Conservation (phyloP, 306 rosid genomes). For the Oemleria cerasiformis region DNA sequence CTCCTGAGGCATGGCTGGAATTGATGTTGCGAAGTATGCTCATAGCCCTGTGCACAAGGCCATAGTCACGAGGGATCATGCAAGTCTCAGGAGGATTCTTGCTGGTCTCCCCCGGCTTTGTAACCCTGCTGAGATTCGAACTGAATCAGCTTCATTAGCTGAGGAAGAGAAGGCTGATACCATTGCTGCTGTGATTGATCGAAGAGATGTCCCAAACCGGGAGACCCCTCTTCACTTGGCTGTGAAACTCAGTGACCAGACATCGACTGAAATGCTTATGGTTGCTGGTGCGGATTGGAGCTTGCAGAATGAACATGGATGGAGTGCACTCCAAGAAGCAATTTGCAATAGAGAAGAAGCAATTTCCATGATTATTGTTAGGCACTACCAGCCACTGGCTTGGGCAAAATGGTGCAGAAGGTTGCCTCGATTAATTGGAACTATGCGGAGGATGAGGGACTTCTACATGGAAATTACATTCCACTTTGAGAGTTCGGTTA, state of each 20-base stretch:
- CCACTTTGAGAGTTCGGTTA: constrained; percentile 97
- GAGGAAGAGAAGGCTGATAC: constrained; percentile 95
- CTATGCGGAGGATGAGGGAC: constrained; percentile 93
- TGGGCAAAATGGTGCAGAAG: constrained; percentile 99
- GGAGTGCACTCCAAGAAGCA: constrained; percentile 99
- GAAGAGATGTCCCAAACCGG: constrained; percentile 86
- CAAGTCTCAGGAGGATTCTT: constrained; percentile 59
- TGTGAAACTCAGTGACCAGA: constrained; percentile 77
- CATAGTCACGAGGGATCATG: constrained; percentile 67
- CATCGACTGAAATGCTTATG: constrained; percentile 85
- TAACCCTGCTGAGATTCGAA: constrained; percentile 61
- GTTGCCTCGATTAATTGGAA: constrained; percentile 86
- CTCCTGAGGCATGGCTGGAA: constrained; percentile 71
- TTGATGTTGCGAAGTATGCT: constrained; percentile 61
- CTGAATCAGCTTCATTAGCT: constrained; percentile 56
- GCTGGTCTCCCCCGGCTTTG: constrained; percentile 60
- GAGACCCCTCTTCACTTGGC: constrained; percentile 96
- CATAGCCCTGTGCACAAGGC: constrained; percentile 96
- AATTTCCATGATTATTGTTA: constrained; percentile 74
- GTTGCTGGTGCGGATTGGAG: constrained; percentile 98
- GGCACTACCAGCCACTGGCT: constrained; percentile 93
- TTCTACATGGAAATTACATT: constrained; percentile 98
- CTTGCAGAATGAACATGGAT: constrained; percentile 95
- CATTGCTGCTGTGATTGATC: constrained; percentile 69
- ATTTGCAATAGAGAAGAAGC: constrained; percentile 82